Percentiles rank a stretch among this genome's conserved stretches.
These are phyloP conservation scores for Cercis canadensis DNA, from an alignment of 306 rosid genomes.

Conservation along the genomic window DNA sequence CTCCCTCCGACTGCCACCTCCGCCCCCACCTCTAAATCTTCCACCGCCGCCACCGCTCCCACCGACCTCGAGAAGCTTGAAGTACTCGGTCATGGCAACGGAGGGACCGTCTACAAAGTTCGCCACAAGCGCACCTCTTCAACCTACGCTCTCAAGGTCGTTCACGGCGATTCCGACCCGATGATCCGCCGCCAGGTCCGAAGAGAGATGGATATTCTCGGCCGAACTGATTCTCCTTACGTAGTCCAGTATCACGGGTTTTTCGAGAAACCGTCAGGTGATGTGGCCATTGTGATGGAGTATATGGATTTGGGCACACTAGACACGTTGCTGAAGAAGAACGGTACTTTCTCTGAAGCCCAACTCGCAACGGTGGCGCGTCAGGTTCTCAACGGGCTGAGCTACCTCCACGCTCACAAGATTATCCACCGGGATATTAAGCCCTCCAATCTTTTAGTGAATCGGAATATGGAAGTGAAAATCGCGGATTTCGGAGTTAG, in stretches of 20 bases:
- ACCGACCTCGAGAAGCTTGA: conserved; percentile 58
- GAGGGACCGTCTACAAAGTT: conserved; percentile 75
- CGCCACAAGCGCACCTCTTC: conserved; percentile 53
- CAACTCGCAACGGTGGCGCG: conserved; percentile 63
- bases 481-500: conserved; percentile 91
- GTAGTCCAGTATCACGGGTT: conserved; percentile 58
- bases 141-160: conserved; percentile 58
- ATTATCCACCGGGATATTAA: conserved; percentile 89
- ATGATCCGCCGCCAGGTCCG: conserved; percentile 53
- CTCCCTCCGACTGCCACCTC: not conserved
- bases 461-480: conserved; percentile 61
- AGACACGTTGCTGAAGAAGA: conserved; percentile 46
- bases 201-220: conserved; percentile 69
- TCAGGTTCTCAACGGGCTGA: conserved; percentile 71
- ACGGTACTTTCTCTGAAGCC: conserved; percentile 63
- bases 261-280: conserved; percentile 84
- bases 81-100: conserved; percentile 75
- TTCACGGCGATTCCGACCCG: conserved; percentile 54
- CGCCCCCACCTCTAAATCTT: conserved; percentile 24
- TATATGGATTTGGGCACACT: conserved; percentile 75
- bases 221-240: conserved; percentile 63
- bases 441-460: conserved; percentile 75
- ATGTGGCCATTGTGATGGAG: conserved; percentile 78
- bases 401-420: conserved; percentile 75
- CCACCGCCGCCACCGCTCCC: conserved; percentile 33